Conservation (phyloP, 2,329 filamentous ascomycete species). For the Chaetomium globosum region DNA sequence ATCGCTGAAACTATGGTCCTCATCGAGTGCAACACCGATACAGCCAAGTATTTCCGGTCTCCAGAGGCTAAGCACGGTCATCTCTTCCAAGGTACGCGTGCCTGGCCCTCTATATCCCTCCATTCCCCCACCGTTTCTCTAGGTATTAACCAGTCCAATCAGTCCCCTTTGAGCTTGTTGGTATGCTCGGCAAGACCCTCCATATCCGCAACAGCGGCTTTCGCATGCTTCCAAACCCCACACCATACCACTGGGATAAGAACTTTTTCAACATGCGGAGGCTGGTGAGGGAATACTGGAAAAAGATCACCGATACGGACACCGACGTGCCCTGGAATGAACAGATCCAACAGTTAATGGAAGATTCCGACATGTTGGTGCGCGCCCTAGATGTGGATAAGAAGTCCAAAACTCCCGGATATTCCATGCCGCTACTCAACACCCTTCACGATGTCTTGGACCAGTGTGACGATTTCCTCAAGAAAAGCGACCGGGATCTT, state of each 20-base stretch:
- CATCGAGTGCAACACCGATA: constrained; percentile 58
- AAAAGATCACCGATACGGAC: constrained; percentile 38
- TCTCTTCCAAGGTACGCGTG: constrained; percentile 52
- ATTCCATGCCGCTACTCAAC: constrained; percentile 45
- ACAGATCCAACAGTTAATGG: constrained; percentile 30
- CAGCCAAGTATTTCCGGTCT: constrained; percentile 50
- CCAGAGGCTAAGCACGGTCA: constrained; percentile 49
- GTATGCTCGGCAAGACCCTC: constrained; percentile 58
- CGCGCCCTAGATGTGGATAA: constrained; percentile 29
- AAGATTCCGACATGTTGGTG: constrained; percentile 22
- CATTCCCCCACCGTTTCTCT: background rate
- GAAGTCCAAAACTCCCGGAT: constrained; percentile 32
- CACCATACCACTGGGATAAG: constrained; percentile 57
- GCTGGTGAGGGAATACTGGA: constrained; percentile 47
- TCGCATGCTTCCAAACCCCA: constrained; percentile 61
- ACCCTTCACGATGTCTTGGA: constrained; percentile 48
- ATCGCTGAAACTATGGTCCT: constrained; percentile 56
- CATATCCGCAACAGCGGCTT: constrained; percentile 55
- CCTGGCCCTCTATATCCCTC: background rate
- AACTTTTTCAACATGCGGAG: constrained; percentile 50
- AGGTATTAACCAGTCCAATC: background rate
- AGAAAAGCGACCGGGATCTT: constrained; percentile 40
- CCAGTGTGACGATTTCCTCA: constrained; percentile 50
- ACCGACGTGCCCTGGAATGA: constrained; percentile 10
- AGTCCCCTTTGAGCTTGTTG: constrained; percentile 62